phyloP scores from a whole-genome alignment of 164 flowering plant genomes.

The Pachysandra terminalis region DNA sequence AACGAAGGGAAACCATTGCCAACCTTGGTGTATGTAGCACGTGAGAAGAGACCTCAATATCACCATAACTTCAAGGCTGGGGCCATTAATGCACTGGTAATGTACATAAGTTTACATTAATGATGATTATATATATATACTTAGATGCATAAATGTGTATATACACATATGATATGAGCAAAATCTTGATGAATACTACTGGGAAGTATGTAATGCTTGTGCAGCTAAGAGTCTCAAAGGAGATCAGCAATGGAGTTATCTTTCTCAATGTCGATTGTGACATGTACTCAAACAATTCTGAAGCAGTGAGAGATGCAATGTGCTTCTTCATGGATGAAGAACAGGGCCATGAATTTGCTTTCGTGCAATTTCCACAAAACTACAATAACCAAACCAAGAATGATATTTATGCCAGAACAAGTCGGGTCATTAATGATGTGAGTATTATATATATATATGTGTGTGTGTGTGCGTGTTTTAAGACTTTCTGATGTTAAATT shows the following conservation, averaged over 20 bases:
- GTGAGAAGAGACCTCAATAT: slow-evolving; percentile 31
- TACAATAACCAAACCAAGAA: slow-evolving; percentile 24
- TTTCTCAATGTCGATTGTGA: slow-evolving; percentile 43
- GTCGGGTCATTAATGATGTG: slow-evolving; percentile 11
- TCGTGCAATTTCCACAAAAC: slow-evolving; percentile 31
- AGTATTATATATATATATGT: background rate
- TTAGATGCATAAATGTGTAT: no score
- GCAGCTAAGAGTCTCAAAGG: slow-evolving; percentile 37
- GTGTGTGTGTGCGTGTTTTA: background rate
- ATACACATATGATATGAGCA: no score
- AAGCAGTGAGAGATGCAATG: slow-evolving; percentile 31
- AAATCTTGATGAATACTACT: no score
- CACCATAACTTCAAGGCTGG: slow-evolving; percentile 36
- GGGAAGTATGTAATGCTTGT: background rate
- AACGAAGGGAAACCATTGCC: slow-evolving; percentile 23
- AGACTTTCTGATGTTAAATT: background rate
- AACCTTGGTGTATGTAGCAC: slow-evolving; percentile 31
- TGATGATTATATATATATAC: no score
- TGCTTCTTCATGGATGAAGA: slow-evolving; percentile 41
- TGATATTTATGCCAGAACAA: slow-evolving; percentile 17
- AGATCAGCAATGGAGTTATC: slow-evolving; percentile 28
- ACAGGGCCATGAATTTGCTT: slow-evolving; percentile 31
- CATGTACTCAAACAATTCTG: slow-evolving; percentile 37
- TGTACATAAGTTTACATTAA: background rate
- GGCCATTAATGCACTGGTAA: slow-evolving; percentile 35